Evolutionary conservation across 225 moss, liverwort and hornwort species (phyloP).

Genomic region (Straminergon stramineum): DNA sequence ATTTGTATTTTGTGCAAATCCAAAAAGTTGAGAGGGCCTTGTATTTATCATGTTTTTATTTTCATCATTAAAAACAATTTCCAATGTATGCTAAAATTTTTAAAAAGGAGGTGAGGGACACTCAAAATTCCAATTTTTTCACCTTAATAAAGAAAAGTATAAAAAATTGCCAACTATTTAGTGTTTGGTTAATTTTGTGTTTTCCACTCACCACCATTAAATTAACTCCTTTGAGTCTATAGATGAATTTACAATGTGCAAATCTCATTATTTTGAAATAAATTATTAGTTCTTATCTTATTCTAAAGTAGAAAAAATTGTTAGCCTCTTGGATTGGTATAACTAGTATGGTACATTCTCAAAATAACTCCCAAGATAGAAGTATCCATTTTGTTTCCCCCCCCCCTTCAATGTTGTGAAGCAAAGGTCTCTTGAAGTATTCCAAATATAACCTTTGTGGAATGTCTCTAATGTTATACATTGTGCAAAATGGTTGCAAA

Average conservation of each 20-base stretch:
- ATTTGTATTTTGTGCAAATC: no score
- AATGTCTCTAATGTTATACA: no score
- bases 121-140: background rate
- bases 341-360: no score
- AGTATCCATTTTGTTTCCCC: no score
- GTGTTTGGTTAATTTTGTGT: background rate
- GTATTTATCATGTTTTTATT: background rate
- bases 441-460: no score
- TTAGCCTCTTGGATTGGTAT: fast-evolving
- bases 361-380: no score
- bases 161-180: background rate
- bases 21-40: background rate
- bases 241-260: background rate
- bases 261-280: background rate
- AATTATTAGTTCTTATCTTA: background rate
- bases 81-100: background rate
- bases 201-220: background rate
- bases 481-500: no score
- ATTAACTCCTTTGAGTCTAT: background rate
- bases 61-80: background rate
- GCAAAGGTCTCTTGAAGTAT: no score
- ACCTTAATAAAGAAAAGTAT: background rate
- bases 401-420: no score
- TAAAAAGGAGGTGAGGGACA: background rate
- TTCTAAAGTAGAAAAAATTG: no score